Evolutionary conservation across 2,329 filamentous ascomycete genomes (phyloP).

Genomic region (Clonostachys rosea): DNA sequence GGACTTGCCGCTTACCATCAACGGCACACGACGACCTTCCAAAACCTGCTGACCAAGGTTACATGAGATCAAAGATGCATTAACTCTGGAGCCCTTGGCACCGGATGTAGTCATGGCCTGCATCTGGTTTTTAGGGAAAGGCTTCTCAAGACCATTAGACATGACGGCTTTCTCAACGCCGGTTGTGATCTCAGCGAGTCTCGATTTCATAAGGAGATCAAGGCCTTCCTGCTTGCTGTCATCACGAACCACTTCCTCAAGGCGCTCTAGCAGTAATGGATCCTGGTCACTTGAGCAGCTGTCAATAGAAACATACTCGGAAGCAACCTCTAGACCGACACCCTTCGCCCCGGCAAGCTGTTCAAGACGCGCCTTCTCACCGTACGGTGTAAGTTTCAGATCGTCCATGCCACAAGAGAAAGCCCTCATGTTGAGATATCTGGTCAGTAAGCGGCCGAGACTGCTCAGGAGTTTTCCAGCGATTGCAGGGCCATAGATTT

Average conservation of each 20-base stretch:
- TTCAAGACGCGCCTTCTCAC: constrained; percentile 66
- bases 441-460: constrained; percentile 82
- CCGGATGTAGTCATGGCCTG: constrained; percentile 97
- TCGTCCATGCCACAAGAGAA: constrained; percentile 98
- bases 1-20: constrained; percentile 98
- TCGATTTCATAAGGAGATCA: constrained; percentile 80
- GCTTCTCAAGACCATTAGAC: constrained; percentile 78
- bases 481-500: constrained; percentile 82
- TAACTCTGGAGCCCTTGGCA: constrained; percentile 89
- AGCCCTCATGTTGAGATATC: constrained; percentile 86
- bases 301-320: constrained; percentile 83
- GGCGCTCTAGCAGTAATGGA: constrained; percentile 66
- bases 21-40: constrained; percentile 87
- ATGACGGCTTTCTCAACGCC: constrained; percentile 75
- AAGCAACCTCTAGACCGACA: constrained; percentile 74
- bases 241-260: constrained; percentile 88
- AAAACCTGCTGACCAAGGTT: constrained; percentile 95
- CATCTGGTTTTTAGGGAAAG: constrained; percentile 97
- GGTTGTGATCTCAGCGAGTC: constrained; percentile 67
- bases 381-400: constrained; percentile 75
- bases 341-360: constrained; percentile 62
- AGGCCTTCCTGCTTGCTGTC: constrained; percentile 86
- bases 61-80: constrained; percentile 95
- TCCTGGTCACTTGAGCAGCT: constrained; percentile 60
- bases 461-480: constrained; percentile 87